Evolutionary conservation across 352 stramenopile genomes (phyloP), one percentile per base, ranked within the genome.

Genomic region (Phytophthora capsici): DNA sequence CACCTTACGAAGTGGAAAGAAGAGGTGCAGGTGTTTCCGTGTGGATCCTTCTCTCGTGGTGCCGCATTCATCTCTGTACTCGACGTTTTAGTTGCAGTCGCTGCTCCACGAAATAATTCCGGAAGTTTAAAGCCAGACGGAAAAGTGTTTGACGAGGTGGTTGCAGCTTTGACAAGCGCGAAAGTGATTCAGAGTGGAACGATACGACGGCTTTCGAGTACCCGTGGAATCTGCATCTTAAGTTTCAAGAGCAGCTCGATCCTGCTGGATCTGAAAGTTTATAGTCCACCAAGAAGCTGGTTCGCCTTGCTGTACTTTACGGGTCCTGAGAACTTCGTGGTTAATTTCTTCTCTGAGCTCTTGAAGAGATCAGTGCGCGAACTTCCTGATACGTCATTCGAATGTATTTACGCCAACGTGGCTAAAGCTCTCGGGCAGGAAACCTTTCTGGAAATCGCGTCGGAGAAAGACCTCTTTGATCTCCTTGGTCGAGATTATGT

Each of bases 241-340:
- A 63, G 71, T 13, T 95, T 88, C 64, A 94, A 90, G 56, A 71
- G 52, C 9, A 53, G 54, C 7, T 68, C 41, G 0, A 56, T 95
- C 46, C 56, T 94, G 8, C 62, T 94, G 25, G 85, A 95, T 51
- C 50, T 94, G 19, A 95, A 94, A 46, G 75, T 88, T 19, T 90
- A 81, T 41, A 26, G 56, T 19, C 75, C 69, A 0, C 85, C 85
- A 2, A 70, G 62, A 56, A 93, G 79, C 34, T 93, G 78, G 78
- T 78, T 93, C 50, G 85, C 79, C 3, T 55, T 93, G 64, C 48
- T 91, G 25, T 93, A 91, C 49, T 95, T 88, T 58, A 93, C 84
- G 5, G 84, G 85, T 2, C 82, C 84, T 2, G 82, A 91, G 36
- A 46, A 50, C 37, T 94, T 90, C 57, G 73, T 66, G 3, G 25